Conservation (phyloP, 805 yeast genomes). For the Spathaspora gorwiae region DNA sequence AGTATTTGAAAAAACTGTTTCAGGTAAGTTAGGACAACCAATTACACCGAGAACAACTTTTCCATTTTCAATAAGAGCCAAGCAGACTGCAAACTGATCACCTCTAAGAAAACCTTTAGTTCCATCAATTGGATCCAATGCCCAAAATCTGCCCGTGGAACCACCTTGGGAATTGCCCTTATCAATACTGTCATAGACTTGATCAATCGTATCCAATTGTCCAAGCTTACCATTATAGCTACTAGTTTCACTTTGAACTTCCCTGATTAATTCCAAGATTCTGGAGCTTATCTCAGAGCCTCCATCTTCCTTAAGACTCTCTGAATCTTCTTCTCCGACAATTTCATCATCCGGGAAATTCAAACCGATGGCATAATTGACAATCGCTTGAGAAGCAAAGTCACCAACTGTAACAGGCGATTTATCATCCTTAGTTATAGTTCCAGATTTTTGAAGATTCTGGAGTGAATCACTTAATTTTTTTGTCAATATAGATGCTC, state of each 20-base stretch:
- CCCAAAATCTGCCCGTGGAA: constrained; percentile 81
- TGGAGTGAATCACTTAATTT: constrained; percentile 54
- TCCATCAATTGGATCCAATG: constrained; percentile 97
- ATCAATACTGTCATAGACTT: constrained; percentile 66
- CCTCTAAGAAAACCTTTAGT: constrained; percentile 94
- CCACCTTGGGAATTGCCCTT: constrained; percentile 82
- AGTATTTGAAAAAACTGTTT: constrained; percentile 35
- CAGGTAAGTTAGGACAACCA: constrained; percentile 91
- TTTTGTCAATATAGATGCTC: constrained; percentile 76
- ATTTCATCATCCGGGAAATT: constrained; percentile 82
- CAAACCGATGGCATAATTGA: constrained; percentile 73
- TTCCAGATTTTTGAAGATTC: constrained; percentile 42
- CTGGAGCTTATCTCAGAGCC: constrained; percentile 44
- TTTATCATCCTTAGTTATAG: constrained; percentile 77
- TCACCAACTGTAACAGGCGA: constrained; percentile 98
- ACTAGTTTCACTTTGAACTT: constrained; percentile 46
- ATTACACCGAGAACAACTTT: constrained; percentile 84
- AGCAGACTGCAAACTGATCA: constrained; percentile 94
- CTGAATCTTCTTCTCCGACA: constrained; percentile 93
- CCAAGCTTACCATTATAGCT: constrained; percentile 33
- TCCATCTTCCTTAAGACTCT: constrained; percentile 43
- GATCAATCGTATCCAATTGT: constrained; percentile 36
- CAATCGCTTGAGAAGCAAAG: constrained; percentile 91
- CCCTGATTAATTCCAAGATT: constrained; percentile 57
- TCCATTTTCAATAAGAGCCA: constrained; percentile 85